A percentile compares a stretch with the other conserved stretches of the same genome.
These are phyloP conservation scores for Middelhovenomyces tepae DNA, from an alignment of 805 yeast genomes.

Conservation along the genomic window DNA sequence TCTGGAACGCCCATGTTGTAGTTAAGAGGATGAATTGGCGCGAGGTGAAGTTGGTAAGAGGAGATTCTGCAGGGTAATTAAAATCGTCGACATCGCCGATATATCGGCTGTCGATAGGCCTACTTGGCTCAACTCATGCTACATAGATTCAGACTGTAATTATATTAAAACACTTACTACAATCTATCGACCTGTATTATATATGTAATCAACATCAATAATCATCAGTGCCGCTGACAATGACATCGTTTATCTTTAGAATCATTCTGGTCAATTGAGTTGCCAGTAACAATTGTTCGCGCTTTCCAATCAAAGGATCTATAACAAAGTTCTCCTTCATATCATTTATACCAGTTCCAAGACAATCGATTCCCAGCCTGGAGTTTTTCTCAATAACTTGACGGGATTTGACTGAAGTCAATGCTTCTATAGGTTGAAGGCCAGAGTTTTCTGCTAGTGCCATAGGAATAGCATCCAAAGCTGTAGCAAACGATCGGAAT, in stretches of 20 bases:
- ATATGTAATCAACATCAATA: too few relatives aligned
- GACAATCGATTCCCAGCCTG: slow-evolving; percentile 85
- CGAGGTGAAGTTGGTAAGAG: too few relatives aligned
- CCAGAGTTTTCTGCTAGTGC: slow-evolving; percentile 97
- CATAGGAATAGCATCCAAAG: slow-evolving; percentile 88
- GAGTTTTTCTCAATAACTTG: slow-evolving; percentile 69
- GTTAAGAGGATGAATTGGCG: too few relatives aligned
- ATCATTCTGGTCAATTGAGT: slow-evolving; percentile 98
- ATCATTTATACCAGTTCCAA: slow-evolving; percentile 79
- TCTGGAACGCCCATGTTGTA: slow-evolving; percentile 31
- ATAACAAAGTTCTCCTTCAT: slow-evolving; percentile 92
- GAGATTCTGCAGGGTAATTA: too few relatives aligned
- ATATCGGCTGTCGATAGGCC: too few relatives aligned
- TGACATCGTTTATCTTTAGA: slow-evolving; percentile 91
- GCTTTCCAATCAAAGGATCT: slow-evolving; percentile 95
- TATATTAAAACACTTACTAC: too few relatives aligned
- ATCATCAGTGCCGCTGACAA: slow-evolving; percentile 77
- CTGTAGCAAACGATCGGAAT: slow-evolving; percentile 87
- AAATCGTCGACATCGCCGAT: too few relatives aligned
- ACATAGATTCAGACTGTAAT: too few relatives aligned
- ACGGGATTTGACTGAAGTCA: slow-evolving; percentile 72
- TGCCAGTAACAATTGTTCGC: slow-evolving; percentile 89
- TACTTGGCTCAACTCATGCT: too few relatives aligned
- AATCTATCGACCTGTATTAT: too few relatives aligned
- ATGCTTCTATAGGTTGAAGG: slow-evolving; percentile 82